Evolutionary conservation across 169 alveolate species (phyloP).

Genomic region (Eimeria zaria): DNA sequence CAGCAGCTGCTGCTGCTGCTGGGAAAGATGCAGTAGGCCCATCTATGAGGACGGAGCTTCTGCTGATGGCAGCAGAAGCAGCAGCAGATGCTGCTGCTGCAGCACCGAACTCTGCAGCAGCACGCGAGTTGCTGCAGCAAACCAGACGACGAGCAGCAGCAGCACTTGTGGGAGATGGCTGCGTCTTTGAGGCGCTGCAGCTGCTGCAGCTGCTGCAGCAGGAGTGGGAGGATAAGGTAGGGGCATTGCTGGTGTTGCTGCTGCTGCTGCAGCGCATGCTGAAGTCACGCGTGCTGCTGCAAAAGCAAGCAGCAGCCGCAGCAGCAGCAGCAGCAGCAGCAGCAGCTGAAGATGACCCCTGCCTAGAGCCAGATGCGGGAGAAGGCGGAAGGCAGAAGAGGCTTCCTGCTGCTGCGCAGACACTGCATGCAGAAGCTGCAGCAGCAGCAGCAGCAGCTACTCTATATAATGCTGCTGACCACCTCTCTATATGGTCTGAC

Average conservation of each 20-base stretch:
- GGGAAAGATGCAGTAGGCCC: slow-evolving; percentile 21
- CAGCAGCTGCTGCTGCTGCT: slow-evolving; percentile 70
- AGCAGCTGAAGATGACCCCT: background rate
- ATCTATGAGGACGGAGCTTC: slow-evolving; percentile 23
- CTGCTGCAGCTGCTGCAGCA: slow-evolving; percentile 71
- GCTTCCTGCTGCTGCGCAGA: background rate
- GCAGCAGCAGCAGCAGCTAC: slow-evolving; percentile 42
- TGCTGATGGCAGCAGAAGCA: slow-evolving; percentile 67
- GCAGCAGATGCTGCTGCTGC: slow-evolving; percentile 62
- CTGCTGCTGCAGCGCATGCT: slow-evolving; percentile 67
- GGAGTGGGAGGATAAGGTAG: slow-evolving; percentile 35
- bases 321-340: slow-evolving; percentile 29
- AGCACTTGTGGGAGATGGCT: slow-evolving; percentile 65
- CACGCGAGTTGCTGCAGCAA: slow-evolving; percentile 35
- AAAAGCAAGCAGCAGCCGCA: slow-evolving; percentile 16
- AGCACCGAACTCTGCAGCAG: slow-evolving; percentile 16
- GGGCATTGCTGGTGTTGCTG: slow-evolving; percentile 56
- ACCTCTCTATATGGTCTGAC: background rate
- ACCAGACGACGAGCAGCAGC: slow-evolving; percentile 63
- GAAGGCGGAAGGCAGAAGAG: background rate
- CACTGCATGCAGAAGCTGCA: slow-evolving; percentile 8
- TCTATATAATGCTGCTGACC: background rate
- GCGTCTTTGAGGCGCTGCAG: slow-evolving; percentile 42
- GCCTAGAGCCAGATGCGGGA: background rate
- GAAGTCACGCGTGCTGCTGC: slow-evolving; percentile 69